Evolutionary conservation across 2,329 filamentous ascomycete genomes (phyloP).

Genomic region (Ascochyta lentis): DNA sequence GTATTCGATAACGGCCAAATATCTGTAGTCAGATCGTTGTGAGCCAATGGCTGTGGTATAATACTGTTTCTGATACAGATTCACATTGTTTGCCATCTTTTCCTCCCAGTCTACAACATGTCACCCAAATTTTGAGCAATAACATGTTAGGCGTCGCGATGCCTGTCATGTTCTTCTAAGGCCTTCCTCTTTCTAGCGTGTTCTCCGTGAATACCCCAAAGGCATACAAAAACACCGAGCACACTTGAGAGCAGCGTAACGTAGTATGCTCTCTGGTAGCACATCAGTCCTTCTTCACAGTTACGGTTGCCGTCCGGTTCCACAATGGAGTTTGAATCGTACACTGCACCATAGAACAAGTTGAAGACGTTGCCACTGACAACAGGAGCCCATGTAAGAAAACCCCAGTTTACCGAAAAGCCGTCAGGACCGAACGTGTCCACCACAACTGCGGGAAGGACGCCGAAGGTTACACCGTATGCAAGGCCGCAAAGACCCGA

Average conservation of each 20-base stretch:
- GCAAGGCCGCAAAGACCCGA: slow-evolving; percentile 85
- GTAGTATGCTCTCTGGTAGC: slow-evolving; percentile 82
- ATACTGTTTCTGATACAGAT: background rate
- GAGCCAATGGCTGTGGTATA: background rate
- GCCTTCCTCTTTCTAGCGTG: slow-evolving; percentile 43
- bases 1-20: too few relatives aligned
- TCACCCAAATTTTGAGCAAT: background rate
- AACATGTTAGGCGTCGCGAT: slow-evolving; percentile 34
- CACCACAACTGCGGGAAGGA: slow-evolving; percentile 84
- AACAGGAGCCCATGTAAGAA: slow-evolving; percentile 89
- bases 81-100: background rate
- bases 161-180: slow-evolving; percentile 40
- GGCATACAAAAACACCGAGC: slow-evolving; percentile 70
- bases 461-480: slow-evolving; percentile 93
- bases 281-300: slow-evolving; percentile 78
- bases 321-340: slow-evolving; percentile 78
- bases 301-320: slow-evolving; percentile 72
- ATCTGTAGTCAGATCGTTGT: too few relatives aligned
- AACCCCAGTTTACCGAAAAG: slow-evolving; percentile 93
- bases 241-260: slow-evolving; percentile 77
- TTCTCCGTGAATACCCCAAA: slow-evolving; percentile 73
- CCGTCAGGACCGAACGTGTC: slow-evolving; percentile 91
- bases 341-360: slow-evolving; percentile 83
- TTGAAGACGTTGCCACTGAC: slow-evolving; percentile 92
- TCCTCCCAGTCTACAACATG: background rate